Base-by-base conservation (phyloP, 2,329 filamentous ascomycete species). In the Leptodontidium sp. region DNA sequence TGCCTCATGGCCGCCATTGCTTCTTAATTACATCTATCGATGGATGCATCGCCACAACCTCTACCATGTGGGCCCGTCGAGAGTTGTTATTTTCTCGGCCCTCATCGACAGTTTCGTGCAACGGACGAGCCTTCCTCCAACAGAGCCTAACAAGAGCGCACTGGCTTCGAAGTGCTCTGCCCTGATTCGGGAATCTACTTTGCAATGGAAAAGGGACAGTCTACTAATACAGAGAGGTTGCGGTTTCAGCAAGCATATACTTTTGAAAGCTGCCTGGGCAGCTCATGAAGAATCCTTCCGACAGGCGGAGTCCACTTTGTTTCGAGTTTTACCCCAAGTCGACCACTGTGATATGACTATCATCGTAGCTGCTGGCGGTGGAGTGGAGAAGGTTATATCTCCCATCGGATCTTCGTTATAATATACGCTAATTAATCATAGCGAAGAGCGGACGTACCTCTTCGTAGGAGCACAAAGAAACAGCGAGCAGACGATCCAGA, bases 31-130 rank as follows among this genome's bases (percentile, higher is more conserved):
- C 12, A 58, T 58, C 15, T 52, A 52, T 52, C 9, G 12, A 12
- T 58, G 12, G 12, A 58, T 58, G 29, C 12, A 58, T 58, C 29
- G 55, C 29, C 55, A 58, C 5, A 58, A 58, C n/a, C 12, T 58
- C 12, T 58, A 58, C 12, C 6, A 58, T 43, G 6, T 58, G 21
- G 15, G 55, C 38, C 7, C n/a, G 24, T 58, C 29, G 29, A 58
- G 38, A 58, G n/a, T 29, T 43, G 29, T 4, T 38, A 58, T n/a
- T 58, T 58, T 58, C 29, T 58, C 29, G n/a, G 55, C 15, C 29
- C 55, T 58, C 21, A 58, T 58, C n/a, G 29, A 58, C 17, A 38
- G 55, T 15, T 12, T 58, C 29, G 21, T 58, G 9, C 6, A 38
- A 40, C 29, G 55, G 29, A 43, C 29, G 40, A 15, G 38, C 29